A percentile compares a stretch with the other conserved stretches of the same genome.
These are phyloP conservation scores for Kwoniella botswanensis DNA, from an alignment of 768 basidiomycete species.

Conservation along the genomic window DNA sequence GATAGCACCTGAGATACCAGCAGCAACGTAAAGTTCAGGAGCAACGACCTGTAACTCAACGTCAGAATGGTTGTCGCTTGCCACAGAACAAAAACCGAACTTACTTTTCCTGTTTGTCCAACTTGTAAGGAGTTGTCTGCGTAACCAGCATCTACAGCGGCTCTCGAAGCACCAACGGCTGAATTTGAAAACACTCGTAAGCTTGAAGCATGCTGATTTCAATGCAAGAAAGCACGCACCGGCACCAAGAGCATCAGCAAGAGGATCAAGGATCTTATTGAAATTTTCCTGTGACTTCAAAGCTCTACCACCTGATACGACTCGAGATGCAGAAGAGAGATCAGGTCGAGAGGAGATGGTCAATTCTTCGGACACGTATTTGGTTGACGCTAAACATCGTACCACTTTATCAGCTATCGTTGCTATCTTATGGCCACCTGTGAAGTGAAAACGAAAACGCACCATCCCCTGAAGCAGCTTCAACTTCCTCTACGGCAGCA, in stretches of 20 bases:
- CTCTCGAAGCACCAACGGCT: slow-evolving; percentile 96
- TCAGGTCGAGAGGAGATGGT: slow-evolving; percentile 92
- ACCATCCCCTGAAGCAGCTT: slow-evolving; percentile 62
- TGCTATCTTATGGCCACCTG: not conserved
- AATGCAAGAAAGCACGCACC: too few relatives aligned
- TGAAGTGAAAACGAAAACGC: slow-evolving; percentile 17
- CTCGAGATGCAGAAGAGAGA: slow-evolving; percentile 79
- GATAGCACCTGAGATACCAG: slow-evolving; percentile 97
- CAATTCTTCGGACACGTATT: slow-evolving; percentile 64
- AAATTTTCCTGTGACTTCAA: slow-evolving; percentile 96
- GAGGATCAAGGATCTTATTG: slow-evolving; percentile 78
- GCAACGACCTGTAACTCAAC: slow-evolving; percentile 70
- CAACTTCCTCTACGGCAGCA: slow-evolving; percentile 64
- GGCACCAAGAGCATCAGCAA: slow-evolving; percentile 90
- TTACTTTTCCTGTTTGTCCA: slow-evolving; percentile 92
- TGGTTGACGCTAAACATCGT: slow-evolving; percentile 50
- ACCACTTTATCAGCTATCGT: not conserved
- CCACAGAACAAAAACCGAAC: not conserved
- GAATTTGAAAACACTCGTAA: not conserved
- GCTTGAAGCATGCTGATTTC: too few relatives aligned
- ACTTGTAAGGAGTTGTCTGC: slow-evolving; percentile 97
- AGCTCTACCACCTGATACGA: slow-evolving; percentile 94
- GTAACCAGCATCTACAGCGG: slow-evolving; percentile 97
- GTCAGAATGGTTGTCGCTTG: not conserved
- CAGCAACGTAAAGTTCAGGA: slow-evolving; percentile 91